A percentile compares a stretch with the other conserved stretches of the same genome.
These are phyloP conservation scores for Calonectria pseudoturangicola DNA, from an alignment of 2,329 filamentous ascomycete species.

Conservation along the genomic window DNA sequence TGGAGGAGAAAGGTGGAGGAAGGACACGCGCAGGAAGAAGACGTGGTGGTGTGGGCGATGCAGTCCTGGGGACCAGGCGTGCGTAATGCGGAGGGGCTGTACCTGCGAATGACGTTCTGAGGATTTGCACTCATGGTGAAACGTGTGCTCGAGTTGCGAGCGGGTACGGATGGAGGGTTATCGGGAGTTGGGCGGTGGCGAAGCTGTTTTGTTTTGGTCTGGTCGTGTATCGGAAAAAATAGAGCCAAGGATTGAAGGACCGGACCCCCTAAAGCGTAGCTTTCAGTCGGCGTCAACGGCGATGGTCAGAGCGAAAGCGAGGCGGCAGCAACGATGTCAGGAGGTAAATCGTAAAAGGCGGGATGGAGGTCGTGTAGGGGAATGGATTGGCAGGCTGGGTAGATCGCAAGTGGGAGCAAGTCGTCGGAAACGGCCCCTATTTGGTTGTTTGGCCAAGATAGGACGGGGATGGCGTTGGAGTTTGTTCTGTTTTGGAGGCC, in stretches of 20 bases:
- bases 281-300: constrained; percentile 33
- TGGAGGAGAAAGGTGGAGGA: constrained; percentile 19
- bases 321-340: constrained; percentile 15
- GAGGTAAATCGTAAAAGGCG: constrained; percentile 30
- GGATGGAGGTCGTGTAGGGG: constrained; percentile 26
- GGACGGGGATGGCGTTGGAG: constrained; percentile 34
- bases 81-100: constrained; percentile 57
- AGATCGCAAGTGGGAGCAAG: constrained; percentile 30
- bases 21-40: constrained; percentile 12
- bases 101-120: constrained; percentile 80
- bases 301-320: constrained; percentile 16
- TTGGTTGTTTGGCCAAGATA: constrained; percentile 32
- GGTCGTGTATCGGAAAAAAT: constrained; percentile 33
- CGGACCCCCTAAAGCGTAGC: constrained; percentile 36
- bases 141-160: constrained; percentile 39
- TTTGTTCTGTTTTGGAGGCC: constrained; percentile 15
- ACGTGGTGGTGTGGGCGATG: constrained; percentile 31
- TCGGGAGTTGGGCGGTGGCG: constrained; percentile 28
- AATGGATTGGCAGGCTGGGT: constrained; percentile 16
- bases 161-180: constrained; percentile 39
- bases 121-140: constrained; percentile 66
- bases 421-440: constrained; percentile 41
- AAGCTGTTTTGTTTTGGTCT: constrained; percentile 31
- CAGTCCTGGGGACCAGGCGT: constrained; percentile 35
- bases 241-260: constrained; percentile 27